These are phyloP conservation scores for Candida buenavistaensis DNA, from an alignment of 1,139 yeast species.

Conservation along the genomic window DNA sequence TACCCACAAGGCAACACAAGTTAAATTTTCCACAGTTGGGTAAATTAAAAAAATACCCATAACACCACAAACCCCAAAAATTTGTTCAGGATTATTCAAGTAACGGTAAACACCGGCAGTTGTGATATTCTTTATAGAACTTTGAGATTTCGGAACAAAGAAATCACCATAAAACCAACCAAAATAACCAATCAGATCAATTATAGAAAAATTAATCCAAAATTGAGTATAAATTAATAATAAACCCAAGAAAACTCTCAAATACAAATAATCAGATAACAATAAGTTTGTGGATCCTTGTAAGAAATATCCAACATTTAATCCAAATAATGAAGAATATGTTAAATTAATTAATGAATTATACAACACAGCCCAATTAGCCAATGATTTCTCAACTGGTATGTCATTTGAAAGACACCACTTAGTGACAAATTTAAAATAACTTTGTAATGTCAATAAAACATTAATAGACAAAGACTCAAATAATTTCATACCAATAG, in stretches of 20 bases:
- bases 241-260: constrained; percentile 59
- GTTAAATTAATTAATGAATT: constrained; percentile 51
- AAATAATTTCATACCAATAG: constrained; percentile 51
- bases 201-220: constrained; percentile 73
- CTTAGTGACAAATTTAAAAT: constrained; percentile 63
- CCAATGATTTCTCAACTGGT: constrained; percentile 66
- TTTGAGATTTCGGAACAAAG: constrained; percentile 54
- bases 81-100: constrained; percentile 81
- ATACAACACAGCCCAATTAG: constrained; percentile 76
- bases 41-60: constrained; percentile 75
- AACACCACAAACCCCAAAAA: constrained; percentile 79
- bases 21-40: constrained; percentile 55
- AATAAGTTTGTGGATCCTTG: constrained; percentile 20
- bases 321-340: constrained; percentile 46
- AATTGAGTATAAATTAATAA: constrained; percentile 60
- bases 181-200: constrained; percentile 75
- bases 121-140: constrained; percentile 51
- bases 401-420: constrained; percentile 67
- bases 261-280: constrained; percentile 45
- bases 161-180: constrained; percentile 94
- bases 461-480: constrained; percentile 56
- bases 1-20: constrained; percentile 69
- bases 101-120: constrained; percentile 85
- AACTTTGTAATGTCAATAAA: constrained; percentile 61
- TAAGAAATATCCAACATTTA: constrained; percentile 34